phyloP scores from a whole-genome alignment of 148 eudicot species.

The Fagopyrum tataricum region DNA sequence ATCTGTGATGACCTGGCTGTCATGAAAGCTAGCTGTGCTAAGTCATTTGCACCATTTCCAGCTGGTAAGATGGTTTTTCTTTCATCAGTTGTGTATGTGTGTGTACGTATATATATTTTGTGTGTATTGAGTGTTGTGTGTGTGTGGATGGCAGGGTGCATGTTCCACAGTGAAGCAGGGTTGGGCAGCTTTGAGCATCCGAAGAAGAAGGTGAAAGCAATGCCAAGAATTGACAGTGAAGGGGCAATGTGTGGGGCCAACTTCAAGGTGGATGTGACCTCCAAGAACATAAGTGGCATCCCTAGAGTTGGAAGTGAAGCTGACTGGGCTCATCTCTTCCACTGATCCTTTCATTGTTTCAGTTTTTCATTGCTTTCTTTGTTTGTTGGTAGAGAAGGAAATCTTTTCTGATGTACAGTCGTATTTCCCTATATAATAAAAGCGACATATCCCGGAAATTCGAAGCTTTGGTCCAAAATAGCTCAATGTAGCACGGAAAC shows the following conservation, averaged over 20 bases:
- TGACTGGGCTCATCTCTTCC: conserved; percentile 43
- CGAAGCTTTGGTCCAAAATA: no score
- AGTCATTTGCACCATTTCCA: conserved; percentile 92
- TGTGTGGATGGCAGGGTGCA: conserved; percentile 49
- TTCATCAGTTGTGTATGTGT: no score
- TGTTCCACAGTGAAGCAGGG: conserved; percentile 74
- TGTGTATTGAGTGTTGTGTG: no score
- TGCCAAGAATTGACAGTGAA: conserved; percentile 92
- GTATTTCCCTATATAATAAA: no score
- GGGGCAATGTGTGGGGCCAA: conserved; percentile 78
- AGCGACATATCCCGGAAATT: no score
- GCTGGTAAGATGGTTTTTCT: conserved; percentile 29
- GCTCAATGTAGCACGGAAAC: no score
- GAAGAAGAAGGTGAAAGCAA: conserved; percentile 69
- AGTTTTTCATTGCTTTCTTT: no score
- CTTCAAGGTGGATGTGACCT: conserved; percentile 61
- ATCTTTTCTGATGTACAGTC: no score
- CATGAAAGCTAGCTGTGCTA: conserved; percentile 71
- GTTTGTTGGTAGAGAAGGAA: no score
- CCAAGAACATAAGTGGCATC: conserved; percentile 47
- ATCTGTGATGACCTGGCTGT: conserved; percentile 55
- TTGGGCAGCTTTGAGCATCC: conserved; percentile 79
- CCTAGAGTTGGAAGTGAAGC: conserved; percentile 87
- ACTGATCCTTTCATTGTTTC: no score
- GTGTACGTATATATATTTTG: no score